Percentiles rank a stretch among this genome's conserved stretches.
These are phyloP conservation scores for Carex scoparia DNA, from an alignment of 176 grass and related monocot genomes.

Conservation along the genomic window DNA sequence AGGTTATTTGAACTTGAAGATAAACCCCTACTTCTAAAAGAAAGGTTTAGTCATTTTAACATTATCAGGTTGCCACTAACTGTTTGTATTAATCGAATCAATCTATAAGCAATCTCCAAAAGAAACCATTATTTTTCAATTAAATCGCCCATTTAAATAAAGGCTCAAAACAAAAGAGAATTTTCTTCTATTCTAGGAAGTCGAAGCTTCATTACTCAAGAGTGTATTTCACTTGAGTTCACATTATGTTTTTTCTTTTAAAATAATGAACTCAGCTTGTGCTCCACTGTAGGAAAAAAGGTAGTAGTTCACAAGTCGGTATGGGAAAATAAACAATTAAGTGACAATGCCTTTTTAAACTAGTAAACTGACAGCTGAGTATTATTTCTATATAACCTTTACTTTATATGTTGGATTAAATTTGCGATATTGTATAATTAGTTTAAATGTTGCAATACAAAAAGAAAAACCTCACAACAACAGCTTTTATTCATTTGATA, in stretches of 20 bases:
- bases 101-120: neutral
- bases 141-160: neutral
- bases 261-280: neutral
- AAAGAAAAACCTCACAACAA: neutral
- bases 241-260: neutral
- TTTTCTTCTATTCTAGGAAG: neutral
- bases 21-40: neutral
- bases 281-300: neutral
- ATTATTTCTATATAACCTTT: neutral
- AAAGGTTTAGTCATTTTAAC: neutral
- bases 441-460: slow-evolving; percentile 2
- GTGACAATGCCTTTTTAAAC: neutral
- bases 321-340: neutral
- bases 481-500: neutral
- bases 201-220: neutral
- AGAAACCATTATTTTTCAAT: neutral
- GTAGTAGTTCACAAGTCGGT: neutral
- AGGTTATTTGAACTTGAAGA: neutral
- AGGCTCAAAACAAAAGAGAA: neutral
- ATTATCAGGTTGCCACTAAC: too few relatives aligned
- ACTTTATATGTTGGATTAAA: neutral
- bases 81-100: neutral
- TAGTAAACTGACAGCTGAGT: neutral
- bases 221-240: neutral
- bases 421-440: slow-evolving; percentile 13